Base-by-base conservation (phyloP, 345 rosid genomes). In the Aquilaria sinensis region DNA sequence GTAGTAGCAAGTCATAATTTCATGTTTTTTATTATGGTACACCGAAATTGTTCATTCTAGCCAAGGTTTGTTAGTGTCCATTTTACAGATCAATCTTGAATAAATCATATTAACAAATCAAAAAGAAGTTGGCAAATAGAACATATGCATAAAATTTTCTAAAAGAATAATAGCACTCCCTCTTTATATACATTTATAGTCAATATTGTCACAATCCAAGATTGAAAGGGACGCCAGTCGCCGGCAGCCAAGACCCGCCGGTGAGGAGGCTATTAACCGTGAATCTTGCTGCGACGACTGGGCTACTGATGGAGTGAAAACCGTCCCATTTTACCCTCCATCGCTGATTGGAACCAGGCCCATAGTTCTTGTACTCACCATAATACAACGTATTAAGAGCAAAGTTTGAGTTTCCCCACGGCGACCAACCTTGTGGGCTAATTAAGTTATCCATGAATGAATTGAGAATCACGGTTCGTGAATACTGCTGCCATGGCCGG, bases 401-500 rank as follows among this genome's bases (percentile, higher is more conserved):
- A 70, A 75, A 81, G 37, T 63, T 68, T 2, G 75, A 74, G 15
- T 60, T 62, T 14, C 69, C 71, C 97, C 96, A 90, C 50, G 80
- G 75, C 37, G 75, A 66, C 99, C 96, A 88, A 15, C 96, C 92
- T 29, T 72, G 73, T 0, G 96, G 88, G 48, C 80, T 75, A 3
- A 88, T 64, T 0, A 76, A 78, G 30, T 72, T 53, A 30, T 68
- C 88, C 2, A 88, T 63, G 43, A 82, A 84, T 23, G 78, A 81
- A 63, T 71, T 68, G 14, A 89, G 43, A 51, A 86, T 57, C 3
- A 85, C 85, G 5, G 89, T 86, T 3, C 89, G 75, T 1, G 96
- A 86, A 59, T 85, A 89, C 1, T 74, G 62, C 72, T 80, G 83
- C 94, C 96, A 89, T 1, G 96, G 96, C 67, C 96, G 31, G 1